These are phyloP conservation scores for Daldinia bambusicola DNA, from an alignment of 495 filamentous ascomycete species.

Conservation along the genomic window DNA sequence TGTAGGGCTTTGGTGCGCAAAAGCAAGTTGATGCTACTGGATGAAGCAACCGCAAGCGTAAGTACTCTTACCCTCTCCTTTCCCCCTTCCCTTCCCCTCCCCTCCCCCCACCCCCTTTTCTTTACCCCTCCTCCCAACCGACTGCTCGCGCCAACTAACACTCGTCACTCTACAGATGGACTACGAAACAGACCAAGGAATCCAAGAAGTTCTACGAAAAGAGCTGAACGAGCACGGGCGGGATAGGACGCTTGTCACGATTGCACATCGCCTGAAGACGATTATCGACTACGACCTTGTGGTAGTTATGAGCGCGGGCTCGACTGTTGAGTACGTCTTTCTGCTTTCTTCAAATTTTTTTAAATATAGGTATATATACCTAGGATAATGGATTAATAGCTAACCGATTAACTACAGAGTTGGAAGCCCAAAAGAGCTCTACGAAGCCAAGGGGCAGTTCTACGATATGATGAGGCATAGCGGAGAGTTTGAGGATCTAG, in stretches of 20 bases:
- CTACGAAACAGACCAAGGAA: conserved; percentile 63
- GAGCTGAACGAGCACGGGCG: conserved; percentile 51
- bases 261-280: conserved; percentile 62
- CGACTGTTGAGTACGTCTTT: conserved; percentile 51
- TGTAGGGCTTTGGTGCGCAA: conserved; percentile 65
- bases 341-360: neutral
- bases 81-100: neutral
- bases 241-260: conserved; percentile 62
- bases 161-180: conserved; percentile 53
- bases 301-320: conserved; percentile 59
- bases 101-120: no score
- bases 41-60: conserved; percentile 66
- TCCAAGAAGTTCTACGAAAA: conserved; percentile 59
- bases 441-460: conserved; percentile 56
- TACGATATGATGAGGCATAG: conserved; percentile 63
- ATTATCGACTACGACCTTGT: conserved; percentile 63
- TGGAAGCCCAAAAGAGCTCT: conserved; percentile 58
- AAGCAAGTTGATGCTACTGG: conserved; percentile 65
- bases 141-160: conserved; percentile 3
- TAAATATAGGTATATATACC: no score
- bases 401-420: conserved; percentile 46
- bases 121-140: neutral
- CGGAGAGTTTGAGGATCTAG: conserved; percentile 61
- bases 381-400: neutral
- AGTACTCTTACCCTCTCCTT: conserved; percentile 1